Percentiles rank a stretch among this genome's conserved stretches.
Evolutionary conservation across 306 rosid species (phyloP).

Genomic region (Fragaria vesca): DNA sequence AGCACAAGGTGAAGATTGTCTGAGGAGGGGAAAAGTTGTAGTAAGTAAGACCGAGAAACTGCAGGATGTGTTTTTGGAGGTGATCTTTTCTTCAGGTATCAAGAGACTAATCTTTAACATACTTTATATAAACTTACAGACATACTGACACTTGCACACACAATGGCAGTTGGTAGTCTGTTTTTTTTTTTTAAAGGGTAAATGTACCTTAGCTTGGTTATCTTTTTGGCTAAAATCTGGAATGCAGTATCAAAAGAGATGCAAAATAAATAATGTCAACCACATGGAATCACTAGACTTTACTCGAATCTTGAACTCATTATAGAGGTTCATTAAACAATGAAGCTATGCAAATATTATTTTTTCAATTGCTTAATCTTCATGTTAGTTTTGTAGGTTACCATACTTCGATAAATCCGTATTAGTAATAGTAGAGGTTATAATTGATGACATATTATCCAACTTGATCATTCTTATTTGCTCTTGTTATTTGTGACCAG

Average conservation of each 20-base stretch:
- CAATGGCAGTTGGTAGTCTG: background rate
- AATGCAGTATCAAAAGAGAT: background rate
- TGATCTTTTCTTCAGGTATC: constrained; percentile 84
- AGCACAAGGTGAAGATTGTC: constrained; percentile 74
- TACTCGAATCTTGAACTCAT: background rate
- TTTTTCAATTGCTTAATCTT: background rate
- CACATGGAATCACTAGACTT: background rate
- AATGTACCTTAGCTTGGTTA: background rate
- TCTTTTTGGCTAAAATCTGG: constrained; percentile 1
- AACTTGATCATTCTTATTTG: constrained; percentile 17
- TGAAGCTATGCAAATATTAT: background rate
- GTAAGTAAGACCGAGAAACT: constrained; percentile 85
- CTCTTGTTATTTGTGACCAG: constrained; percentile 15
- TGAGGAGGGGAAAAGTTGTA: constrained; percentile 68
- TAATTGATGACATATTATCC: constrained; percentile 5
- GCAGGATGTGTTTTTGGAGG: constrained; percentile 78
- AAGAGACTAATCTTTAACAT: constrained; percentile 1
- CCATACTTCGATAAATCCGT: constrained; percentile 9
- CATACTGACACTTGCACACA: background rate
- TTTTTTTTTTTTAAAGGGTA: background rate
- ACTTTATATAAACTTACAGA: background rate
- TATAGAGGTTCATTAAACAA: background rate
- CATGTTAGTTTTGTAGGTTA: constrained; percentile 7
- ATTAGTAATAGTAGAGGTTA: constrained; percentile 12
- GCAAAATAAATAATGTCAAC: background rate